Conservation (phyloP, 2,329 filamentous ascomycete species). For the Fusarium mundagurra region DNA sequence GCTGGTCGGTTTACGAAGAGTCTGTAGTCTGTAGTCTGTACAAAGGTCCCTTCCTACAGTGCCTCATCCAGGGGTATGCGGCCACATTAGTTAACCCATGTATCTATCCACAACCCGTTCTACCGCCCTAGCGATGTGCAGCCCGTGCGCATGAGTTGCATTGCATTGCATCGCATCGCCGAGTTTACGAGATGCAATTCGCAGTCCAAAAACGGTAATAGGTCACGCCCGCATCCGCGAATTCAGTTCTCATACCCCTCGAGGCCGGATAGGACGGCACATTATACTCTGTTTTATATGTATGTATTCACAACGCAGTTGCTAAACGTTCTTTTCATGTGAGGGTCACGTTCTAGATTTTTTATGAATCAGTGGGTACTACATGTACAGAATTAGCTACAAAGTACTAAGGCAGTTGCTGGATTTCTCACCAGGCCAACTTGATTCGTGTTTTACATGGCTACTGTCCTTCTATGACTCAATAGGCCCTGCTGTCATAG, state of each 20-base stretch:
- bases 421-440: not conserved
- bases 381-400: too few species aligned
- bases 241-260: not conserved
- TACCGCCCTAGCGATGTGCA: not conserved
- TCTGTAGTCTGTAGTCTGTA: not conserved
- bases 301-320: not conserved
- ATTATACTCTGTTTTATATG: not conserved
- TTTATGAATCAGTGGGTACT: not conserved
- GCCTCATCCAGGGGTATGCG: conserved; percentile 1
- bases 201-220: conserved; percentile 16
- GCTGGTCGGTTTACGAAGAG: not conserved
- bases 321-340: not conserved
- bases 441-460: not conserved
- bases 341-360: conserved; percentile 6
- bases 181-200: conserved; percentile 8
- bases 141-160: conserved; percentile 5
- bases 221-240: conserved; percentile 18
- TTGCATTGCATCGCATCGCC: not conserved
- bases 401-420: not conserved
- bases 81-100: not conserved
- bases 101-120: conserved; percentile 18
- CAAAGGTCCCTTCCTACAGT: conserved; percentile 20
- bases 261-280: conserved; percentile 8
- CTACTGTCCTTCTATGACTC: conserved; percentile 6
- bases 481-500: not conserved